phyloP scores from a whole-genome alignment of 331 rosid species.

The Stylosanthes scabra region DNA sequence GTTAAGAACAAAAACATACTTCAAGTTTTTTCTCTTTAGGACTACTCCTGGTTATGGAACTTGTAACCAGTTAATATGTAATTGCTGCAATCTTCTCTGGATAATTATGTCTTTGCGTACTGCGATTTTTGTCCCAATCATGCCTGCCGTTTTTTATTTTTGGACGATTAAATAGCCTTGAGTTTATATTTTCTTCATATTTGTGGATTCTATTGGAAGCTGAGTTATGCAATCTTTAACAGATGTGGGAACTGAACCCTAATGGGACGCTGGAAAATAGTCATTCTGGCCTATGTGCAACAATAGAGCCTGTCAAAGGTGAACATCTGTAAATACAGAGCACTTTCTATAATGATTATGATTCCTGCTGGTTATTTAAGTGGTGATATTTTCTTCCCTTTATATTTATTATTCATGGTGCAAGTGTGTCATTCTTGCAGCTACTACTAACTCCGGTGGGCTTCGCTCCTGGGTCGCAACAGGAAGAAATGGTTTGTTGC shows the following conservation, averaged over 20 bases:
- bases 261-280: constrained; percentile 82
- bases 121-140: neutral
- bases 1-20: too few relatives aligned
- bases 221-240: constrained; percentile 38
- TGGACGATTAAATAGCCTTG: neutral
- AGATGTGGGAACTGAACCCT: constrained; percentile 80
- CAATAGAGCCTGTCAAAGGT: constrained; percentile 59
- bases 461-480: constrained; percentile 87
- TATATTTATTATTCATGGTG: constrained; percentile 26
- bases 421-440: constrained; percentile 53
- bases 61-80: neutral
- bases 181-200: constrained; percentile 14
- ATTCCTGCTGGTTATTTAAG: neutral
- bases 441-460: constrained; percentile 47
- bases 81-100: neutral
- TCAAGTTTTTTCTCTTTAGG: too few relatives aligned
- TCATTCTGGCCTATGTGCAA: constrained; percentile 83
- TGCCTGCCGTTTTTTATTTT: neutral
- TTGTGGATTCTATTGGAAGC: constrained; percentile 32
- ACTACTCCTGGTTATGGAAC: neutral
- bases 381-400: constrained; percentile 1
- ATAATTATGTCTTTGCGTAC: constrained; percentile 12
- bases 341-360: constrained; percentile 1
- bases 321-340: constrained; percentile 22
- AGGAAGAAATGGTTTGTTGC: constrained; percentile 65